phyloP scores from a whole-genome alignment of 139 green algal genomes.

The Microglena sp. region DNA sequence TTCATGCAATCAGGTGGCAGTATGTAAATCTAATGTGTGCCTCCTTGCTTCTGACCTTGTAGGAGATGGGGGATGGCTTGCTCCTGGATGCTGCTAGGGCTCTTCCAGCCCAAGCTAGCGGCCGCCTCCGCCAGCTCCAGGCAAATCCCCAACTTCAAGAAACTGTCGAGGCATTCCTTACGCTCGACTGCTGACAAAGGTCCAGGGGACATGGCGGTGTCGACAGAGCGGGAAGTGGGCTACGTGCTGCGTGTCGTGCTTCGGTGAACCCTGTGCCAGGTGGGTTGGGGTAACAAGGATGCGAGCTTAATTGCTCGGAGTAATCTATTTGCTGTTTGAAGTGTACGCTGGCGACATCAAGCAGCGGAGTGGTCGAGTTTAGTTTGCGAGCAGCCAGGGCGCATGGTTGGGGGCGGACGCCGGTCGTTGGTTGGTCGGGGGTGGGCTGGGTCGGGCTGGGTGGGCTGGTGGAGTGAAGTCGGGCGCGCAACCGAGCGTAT shows the following conservation, averaged over 20 bases:
- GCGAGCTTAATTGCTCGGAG: no score
- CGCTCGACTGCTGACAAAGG: slow-evolving; percentile 30
- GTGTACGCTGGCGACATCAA: no score
- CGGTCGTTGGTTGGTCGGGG: no score
- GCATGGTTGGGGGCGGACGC: no score
- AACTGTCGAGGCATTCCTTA: slow-evolving; percentile 34
- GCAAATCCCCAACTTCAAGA: slow-evolving; percentile 73
- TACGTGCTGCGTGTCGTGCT: background rate
- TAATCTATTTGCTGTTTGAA: no score
- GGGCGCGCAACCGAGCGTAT: no score
- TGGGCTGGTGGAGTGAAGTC: no score
- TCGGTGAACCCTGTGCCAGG: background rate
- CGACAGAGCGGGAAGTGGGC: background rate
- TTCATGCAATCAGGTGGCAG: background rate
- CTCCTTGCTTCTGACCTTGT: slow-evolving; percentile 19
- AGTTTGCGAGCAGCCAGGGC: no score
- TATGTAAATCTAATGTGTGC: background rate
- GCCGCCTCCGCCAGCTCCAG: slow-evolving; percentile 70
- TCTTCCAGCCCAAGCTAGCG: slow-evolving; percentile 71
- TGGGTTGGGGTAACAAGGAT: no score
- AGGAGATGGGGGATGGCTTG: slow-evolving; percentile 77
- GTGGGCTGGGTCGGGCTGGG: no score
- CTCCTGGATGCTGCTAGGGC: slow-evolving; percentile 72
- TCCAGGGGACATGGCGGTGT: background rate
- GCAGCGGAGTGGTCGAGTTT: no score